Conservation (phyloP, 257 asterid genomes). For the Verbascum thapsus region DNA sequence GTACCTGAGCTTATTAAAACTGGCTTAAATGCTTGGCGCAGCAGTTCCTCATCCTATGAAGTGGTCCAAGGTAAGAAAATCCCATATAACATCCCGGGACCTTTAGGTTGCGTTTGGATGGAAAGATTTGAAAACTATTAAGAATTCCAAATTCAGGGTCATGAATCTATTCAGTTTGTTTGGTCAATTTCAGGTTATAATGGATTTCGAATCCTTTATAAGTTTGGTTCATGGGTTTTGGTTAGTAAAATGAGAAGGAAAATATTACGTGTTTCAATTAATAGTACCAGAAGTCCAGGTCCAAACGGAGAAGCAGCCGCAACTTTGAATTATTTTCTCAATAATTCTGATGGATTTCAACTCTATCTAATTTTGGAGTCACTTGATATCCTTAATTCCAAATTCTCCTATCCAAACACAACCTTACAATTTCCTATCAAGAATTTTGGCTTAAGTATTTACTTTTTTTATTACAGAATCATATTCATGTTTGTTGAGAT, state of each 20-base stretch:
- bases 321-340: too few species aligned
- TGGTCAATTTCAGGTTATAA: too few species aligned
- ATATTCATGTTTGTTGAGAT: slow-evolving; percentile 53
- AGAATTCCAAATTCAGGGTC: too few species aligned
- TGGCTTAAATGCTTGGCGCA: slow-evolving; percentile 51
- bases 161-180: too few species aligned
- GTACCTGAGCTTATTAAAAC: slow-evolving; percentile 50
- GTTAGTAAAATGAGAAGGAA: too few species aligned
- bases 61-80: slow-evolving; percentile 44
- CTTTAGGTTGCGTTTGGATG: background rate
- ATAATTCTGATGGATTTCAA: too few species aligned
- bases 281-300: too few species aligned
- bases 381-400: background rate
- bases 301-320: too few species aligned
- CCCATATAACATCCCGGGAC: background rate
- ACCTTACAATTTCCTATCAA: background rate
- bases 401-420: background rate
- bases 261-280: too few species aligned
- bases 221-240: too few species aligned
- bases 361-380: background rate
- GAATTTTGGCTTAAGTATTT: background rate
- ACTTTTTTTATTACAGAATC: slow-evolving; percentile 42
- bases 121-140: too few species aligned
- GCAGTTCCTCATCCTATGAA: slow-evolving; percentile 48
- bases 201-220: too few species aligned